Evolutionary conservation across 2,329 filamentous ascomycete species (phyloP).

Genomic region (Waltergamsia citrina): DNA sequence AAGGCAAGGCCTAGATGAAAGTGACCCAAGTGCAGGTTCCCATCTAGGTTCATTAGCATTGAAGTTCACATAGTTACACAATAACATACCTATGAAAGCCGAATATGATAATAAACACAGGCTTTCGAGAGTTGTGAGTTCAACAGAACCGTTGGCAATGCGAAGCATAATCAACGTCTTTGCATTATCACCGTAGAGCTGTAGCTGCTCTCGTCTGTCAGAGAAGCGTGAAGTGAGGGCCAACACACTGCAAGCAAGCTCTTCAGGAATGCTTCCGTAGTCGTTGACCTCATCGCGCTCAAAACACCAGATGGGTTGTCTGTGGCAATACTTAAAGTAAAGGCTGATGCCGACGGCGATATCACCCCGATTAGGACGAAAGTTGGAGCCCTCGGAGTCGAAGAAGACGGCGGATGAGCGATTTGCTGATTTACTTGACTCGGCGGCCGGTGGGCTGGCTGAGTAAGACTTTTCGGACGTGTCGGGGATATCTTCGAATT

Average conservation of each 20-base stretch:
- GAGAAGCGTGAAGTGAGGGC: constrained; percentile 28
- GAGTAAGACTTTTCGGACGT: constrained; percentile 4
- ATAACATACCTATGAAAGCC: constrained; percentile 33
- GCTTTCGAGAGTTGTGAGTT: constrained; percentile 38
- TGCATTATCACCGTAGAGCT: constrained; percentile 26
- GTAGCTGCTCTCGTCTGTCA: constrained; percentile 19
- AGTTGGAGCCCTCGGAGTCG: constrained; percentile 14
- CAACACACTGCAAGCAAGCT: constrained; percentile 30
- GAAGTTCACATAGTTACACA: neutral
- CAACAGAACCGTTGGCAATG: constrained; percentile 39
- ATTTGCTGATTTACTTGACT: constrained; percentile 4
- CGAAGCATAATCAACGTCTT: constrained; percentile 35
- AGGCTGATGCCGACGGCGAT: constrained; percentile 23
- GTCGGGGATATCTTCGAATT: constrained; percentile 1
- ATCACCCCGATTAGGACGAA: constrained; percentile 19
- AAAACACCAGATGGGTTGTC: constrained; percentile 35
- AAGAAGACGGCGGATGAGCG: constrained; percentile 14
- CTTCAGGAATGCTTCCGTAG: constrained; percentile 22
- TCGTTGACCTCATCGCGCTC: constrained; percentile 29
- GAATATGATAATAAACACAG: constrained; percentile 39
- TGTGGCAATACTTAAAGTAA: constrained; percentile 32
- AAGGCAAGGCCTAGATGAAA: constrained; percentile 39
- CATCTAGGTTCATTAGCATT: constrained; percentile 22
- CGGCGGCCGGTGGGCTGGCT: constrained; percentile 3
- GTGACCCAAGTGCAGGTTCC: constrained; percentile 35